Evolutionary conservation across 352 stramenopile species (phyloP).

Genomic region (Phytophthora ramorum): DNA sequence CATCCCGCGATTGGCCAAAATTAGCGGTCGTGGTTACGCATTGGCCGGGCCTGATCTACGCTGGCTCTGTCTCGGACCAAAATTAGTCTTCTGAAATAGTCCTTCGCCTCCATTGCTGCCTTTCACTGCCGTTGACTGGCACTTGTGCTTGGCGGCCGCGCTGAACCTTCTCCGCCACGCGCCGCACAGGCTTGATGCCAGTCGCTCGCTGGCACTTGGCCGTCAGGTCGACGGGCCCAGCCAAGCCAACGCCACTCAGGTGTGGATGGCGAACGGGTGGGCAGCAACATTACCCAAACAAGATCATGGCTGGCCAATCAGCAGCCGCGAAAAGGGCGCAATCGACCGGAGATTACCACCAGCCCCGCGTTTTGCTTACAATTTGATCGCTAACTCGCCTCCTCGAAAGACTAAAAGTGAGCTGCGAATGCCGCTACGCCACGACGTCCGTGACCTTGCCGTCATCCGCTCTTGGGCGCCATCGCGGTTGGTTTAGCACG

Average conservation of each 20-base stretch:
- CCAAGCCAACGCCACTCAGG: conserved; percentile 1
- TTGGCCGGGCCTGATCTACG: conserved; percentile 9
- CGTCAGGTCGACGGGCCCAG: not conserved
- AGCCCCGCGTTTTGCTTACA: too few relatives aligned
- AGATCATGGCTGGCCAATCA: conserved; percentile 1
- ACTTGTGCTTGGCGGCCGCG: not conserved
- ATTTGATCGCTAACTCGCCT: too few relatives aligned
- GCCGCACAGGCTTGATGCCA: not conserved
- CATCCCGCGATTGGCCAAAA: not conserved
- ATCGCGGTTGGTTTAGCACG: not conserved
- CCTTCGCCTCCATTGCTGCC: not conserved
- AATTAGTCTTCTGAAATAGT: not conserved
- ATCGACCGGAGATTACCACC: conserved; percentile 15
- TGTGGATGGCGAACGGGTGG: not conserved
- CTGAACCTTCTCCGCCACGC: not conserved
- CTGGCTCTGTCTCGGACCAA: not conserved
- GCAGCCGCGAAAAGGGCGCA: conserved; percentile 10
- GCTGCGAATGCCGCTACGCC: not conserved
- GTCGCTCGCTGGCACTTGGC: not conserved
- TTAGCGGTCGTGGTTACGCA: not conserved
- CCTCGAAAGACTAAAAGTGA: too few relatives aligned
- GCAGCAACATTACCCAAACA: too few relatives aligned
- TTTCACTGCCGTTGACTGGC: not conserved
- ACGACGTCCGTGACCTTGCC: not conserved
- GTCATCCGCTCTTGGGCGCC: conserved; percentile 4